phyloP scores from a whole-genome alignment of 2,329 filamentous ascomycete genomes.

The Fusarium brachygibbosum region DNA sequence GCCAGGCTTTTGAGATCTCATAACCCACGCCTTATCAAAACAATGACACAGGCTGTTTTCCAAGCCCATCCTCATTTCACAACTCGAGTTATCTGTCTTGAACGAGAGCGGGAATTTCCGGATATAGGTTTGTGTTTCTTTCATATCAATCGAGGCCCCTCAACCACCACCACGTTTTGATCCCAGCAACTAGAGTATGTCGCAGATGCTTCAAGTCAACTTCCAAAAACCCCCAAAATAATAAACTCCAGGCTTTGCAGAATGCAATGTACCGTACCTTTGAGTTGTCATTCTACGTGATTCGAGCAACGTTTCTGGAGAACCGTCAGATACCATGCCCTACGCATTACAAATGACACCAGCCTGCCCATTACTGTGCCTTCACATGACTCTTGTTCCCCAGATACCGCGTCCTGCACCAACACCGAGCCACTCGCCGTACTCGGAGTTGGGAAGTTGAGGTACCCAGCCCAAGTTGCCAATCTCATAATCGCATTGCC shows the following conservation, averaged over 20 bases:
- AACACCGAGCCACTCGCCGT: constrained; percentile 86
- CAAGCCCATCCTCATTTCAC: constrained; percentile 6
- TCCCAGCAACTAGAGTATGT: constrained; percentile 37
- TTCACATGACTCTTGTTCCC: constrained; percentile 70
- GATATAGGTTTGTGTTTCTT: constrained; percentile 35
- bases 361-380: constrained; percentile 30
- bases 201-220: constrained; percentile 42
- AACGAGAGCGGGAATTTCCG: constrained; percentile 14
- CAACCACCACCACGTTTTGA: constrained; percentile 40
- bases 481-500: constrained; percentile 90
- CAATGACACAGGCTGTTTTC: background rate
- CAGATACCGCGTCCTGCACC: constrained; percentile 85
- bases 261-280: constrained; percentile 47
- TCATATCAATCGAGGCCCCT: constrained; percentile 32
- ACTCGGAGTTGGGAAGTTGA: constrained; percentile 74
- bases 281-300: constrained; percentile 45
- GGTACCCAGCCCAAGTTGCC: constrained; percentile 89
- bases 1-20: constrained; percentile 6
- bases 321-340: constrained; percentile 10
- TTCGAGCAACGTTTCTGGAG: constrained; percentile 34
- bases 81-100: background rate
- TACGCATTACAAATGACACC: constrained; percentile 33
- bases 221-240: constrained; percentile 35
- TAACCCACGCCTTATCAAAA: constrained; percentile 2
- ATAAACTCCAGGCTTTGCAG: constrained; percentile 49